Evolutionary conservation across 1,284 basidiomycete genomes (phyloP).

Genomic region (Rhodotorula sp.): DNA sequence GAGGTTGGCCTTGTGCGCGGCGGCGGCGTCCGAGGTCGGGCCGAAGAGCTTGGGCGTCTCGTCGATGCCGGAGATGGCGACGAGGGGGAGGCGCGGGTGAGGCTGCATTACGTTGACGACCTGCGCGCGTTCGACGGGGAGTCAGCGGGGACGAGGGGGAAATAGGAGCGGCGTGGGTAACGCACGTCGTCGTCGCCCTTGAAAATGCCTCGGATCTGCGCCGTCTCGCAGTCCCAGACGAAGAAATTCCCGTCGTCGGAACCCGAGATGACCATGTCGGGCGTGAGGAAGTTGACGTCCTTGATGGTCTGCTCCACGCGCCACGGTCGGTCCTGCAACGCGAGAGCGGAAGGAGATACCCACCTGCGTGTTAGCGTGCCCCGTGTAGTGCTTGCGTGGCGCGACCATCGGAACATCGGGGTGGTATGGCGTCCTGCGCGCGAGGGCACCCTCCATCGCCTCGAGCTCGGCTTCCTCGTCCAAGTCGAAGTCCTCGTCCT

Average conservation of each 20-base stretch:
- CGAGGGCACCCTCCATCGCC: not conserved
- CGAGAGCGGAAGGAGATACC: not conserved
- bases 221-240: constrained; percentile 74
- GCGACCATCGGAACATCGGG: constrained; percentile 63
- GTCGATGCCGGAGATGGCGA: constrained; percentile 85
- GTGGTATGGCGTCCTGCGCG: not conserved
- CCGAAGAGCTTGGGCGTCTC: constrained; percentile 81
- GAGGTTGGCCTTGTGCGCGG: constrained; percentile 66
- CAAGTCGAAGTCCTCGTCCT: constrained; percentile 20
- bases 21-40: constrained; percentile 58
- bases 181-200: constrained; percentile 69
- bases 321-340: not conserved
- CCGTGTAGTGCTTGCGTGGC: constrained; percentile 68
- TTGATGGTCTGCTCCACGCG: constrained; percentile 84
- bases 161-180: not conserved
- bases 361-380: constrained; percentile 68
- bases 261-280: constrained; percentile 79
- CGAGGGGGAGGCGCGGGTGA: constrained; percentile 74
- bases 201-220: constrained; percentile 70
- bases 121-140: not conserved
- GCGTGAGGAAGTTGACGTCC: constrained; percentile 73
- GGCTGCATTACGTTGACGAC: constrained; percentile 84
- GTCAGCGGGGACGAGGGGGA: not conserved
- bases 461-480: constrained; percentile 28
- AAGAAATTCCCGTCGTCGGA: constrained; percentile 78